Conservation (phyloP, 1,284 basidiomycete genomes). For the Sporisorium sorghi region DNA sequence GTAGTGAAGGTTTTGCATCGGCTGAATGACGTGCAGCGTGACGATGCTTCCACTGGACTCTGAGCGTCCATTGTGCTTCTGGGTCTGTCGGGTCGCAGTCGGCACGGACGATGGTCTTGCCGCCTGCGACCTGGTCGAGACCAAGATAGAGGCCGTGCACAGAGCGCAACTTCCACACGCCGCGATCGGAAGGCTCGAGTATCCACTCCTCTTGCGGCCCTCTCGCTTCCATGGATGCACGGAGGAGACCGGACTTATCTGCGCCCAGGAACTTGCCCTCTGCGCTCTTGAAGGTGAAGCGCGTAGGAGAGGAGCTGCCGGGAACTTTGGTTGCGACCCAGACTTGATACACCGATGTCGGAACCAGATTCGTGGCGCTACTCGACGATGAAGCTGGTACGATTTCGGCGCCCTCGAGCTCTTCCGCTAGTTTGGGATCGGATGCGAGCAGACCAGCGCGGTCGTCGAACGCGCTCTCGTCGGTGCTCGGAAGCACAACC, state of each 20-base stretch:
- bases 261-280: conserved; percentile 59
- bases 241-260: conserved; percentile 48
- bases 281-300: conserved; percentile 58
- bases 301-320: conserved; percentile 28
- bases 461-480: conserved; percentile 10
- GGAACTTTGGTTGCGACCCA: conserved; percentile 57
- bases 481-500: conserved; percentile 11
- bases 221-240: conserved; percentile 54
- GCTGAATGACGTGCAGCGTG: conserved; percentile 45
- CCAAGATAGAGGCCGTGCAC: conserved; percentile 51
- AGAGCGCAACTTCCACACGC: conserved; percentile 35
- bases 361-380: conserved; percentile 10
- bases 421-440: conserved; percentile 34
- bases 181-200: conserved; percentile 10
- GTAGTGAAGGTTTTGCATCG: conserved; percentile 6
- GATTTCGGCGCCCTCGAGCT: conserved; percentile 44
- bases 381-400: conserved; percentile 6
- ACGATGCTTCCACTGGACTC: conserved; percentile 63
- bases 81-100: conserved; percentile 30
- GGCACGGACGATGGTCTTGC: conserved; percentile 49
- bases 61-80: conserved; percentile 39
- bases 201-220: conserved; percentile 64
- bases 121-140: conserved; percentile 43
- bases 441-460: conserved; percentile 20
- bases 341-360: conserved; percentile 61